A percentile compares a stretch with the other conserved stretches of the same genome.
Evolutionary conservation across 2,329 filamentous ascomycete species (phyloP).

Genomic region (Furcasterigmium sp.): DNA sequence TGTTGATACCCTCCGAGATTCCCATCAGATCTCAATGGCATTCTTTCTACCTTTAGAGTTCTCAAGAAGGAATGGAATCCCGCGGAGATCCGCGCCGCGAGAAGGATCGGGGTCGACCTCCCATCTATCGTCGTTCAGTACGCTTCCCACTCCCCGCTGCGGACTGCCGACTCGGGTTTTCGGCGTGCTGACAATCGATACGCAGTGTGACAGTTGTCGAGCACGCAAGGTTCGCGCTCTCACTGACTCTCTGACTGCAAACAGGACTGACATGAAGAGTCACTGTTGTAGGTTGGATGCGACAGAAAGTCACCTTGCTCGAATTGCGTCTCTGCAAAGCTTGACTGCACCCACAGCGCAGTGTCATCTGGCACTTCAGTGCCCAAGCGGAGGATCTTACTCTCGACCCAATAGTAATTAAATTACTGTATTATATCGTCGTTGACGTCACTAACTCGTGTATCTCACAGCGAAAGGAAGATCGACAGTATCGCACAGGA

Average conservation of each 20-base stretch:
- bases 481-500: constrained; percentile 27
- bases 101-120: constrained; percentile 5
- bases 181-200: neutral
- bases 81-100: constrained; percentile 7
- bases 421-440: neutral
- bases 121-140: constrained; percentile 19
- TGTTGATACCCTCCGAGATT: neutral
- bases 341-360: constrained; percentile 24
- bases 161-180: neutral
- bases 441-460: neutral
- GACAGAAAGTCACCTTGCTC: constrained; percentile 24
- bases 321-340: constrained; percentile 24
- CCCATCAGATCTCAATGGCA: neutral
- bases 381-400: constrained; percentile 25
- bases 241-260: constrained; percentile 1
- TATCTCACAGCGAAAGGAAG: constrained; percentile 24
- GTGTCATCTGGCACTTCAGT: constrained; percentile 16
- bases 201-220: constrained; percentile 25
- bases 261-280: neutral
- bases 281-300: constrained; percentile 18
- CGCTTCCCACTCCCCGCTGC: constrained; percentile 1
- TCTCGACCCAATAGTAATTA: constrained; percentile 29
- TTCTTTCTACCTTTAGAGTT: neutral
- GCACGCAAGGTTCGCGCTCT: constrained; percentile 17
- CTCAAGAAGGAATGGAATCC: constrained; percentile 8